Base-by-base conservation (phyloP, 2,329 filamentous ascomycete species). In the Pezicula rhizophila region DNA sequence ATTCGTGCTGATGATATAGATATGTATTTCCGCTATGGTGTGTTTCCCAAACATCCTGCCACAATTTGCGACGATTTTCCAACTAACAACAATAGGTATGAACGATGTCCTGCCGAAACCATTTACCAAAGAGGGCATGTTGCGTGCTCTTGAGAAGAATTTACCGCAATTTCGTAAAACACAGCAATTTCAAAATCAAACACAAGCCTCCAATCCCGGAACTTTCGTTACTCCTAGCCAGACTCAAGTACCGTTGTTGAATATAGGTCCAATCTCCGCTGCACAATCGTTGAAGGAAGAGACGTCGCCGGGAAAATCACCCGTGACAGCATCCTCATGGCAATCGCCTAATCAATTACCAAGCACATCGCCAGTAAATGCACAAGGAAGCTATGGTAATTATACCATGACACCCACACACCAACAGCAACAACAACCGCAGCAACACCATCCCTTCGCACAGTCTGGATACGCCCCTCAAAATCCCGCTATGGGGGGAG, bases 41-140 rank as follows among this genome's bases (percentile, higher is more conserved):
- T 74, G 85, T 68, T 20, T 40, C 49, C 49, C 59, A 60, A 54
- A 46, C 15, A 4, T 31, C 23, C 3, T 37, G n/a, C 56, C 49
- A 50, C 42, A 7, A 34, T 12, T 15, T 23, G 3, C 20, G 5
- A 23, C 20, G 3, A 23, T 23, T 34, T 43, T 12, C 40, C 26
- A 14, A 49, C 45, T 70, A 48, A 74, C 58, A 31, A 20, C 4
- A 25, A 6, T 58, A 96, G 91, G 92, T 39, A 96, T 99, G 91
- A 95, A 96, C 63, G 93, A 96, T 63, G 92, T 99, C 15, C 73
- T 99, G 52, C 92, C 93, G 0, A 99, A 99, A 64, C 93, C 93
- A 0, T 99, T 99, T 66, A 99, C 93, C 4, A 85, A 87, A 60
- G 87, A 90, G 57, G 88, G 87, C 35, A 88, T 93, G 73, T 77